Evolutionary conservation across 2,329 filamentous ascomycete genomes (phyloP), one percentile per base, ranked within the genome.

Genomic region (Claviceps sp.): DNA sequence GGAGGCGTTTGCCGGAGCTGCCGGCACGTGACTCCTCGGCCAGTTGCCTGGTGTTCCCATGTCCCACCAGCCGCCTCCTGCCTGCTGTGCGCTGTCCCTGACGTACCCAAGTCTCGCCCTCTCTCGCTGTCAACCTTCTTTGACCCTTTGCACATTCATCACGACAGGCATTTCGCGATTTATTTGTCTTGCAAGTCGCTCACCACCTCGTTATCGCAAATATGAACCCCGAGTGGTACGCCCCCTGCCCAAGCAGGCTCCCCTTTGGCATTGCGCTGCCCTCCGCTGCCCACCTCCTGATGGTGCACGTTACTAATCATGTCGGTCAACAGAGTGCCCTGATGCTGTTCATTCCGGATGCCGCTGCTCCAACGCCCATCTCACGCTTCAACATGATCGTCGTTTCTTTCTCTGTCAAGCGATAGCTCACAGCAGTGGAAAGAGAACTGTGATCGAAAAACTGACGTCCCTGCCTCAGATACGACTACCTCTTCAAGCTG

Each of bases 401-500:
- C 41, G 2, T 42, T 19, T 34, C 10, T 34, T 22, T 22, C 4
- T n/a, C n/a, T 4, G 3, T 43, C 42, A 30, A 17, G 16, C 14
- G 24, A 45, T 4, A 45, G 6, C 14, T 7, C 14, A 16, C 43
- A 26, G 43, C 16, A 3, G 24, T n/a, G 24, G 43, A 8, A 4
- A 14, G 19, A 43, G 5, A 22, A 4, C 14, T 14, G 11, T 6
- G 11, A 24, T 43, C 2, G 10, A 5, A 17, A 47, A 47, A 30
- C 62, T 66, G 56, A 66, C 61, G 38, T 50, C 19, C 52, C 52
- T 50, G 43, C 51, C 51, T 50, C 68, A 97, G 93, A 93, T 98
- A 98, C 87, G 93, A 98, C 72, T 98, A 98, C 73, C 89, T 98
- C 68, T 98, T 98, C 84, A 98, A 98, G 84, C 89, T 98, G 61